A percentile compares a stretch with the other conserved stretches of the same genome.
phyloP scores from a whole-genome alignment of 2,329 filamentous ascomycete genomes.

The Ceratocystis diversiconidia region DNA sequence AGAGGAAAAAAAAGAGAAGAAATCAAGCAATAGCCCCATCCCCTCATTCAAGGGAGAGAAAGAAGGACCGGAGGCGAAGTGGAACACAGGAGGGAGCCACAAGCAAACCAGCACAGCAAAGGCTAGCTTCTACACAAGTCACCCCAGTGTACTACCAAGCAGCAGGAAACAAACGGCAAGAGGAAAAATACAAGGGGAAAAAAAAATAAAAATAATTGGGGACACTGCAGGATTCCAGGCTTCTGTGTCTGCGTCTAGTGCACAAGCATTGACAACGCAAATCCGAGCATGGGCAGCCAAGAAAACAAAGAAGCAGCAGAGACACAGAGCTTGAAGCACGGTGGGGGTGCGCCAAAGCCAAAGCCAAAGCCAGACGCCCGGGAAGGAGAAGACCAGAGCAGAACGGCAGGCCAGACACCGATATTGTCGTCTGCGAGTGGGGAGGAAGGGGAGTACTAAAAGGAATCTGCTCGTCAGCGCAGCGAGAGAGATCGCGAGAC shows the following conservation, averaged over 20 bases:
- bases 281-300: conserved; percentile 2
- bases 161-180: neutral
- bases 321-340: neutral
- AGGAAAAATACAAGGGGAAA: conserved; percentile 12
- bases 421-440: neutral
- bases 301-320: neutral
- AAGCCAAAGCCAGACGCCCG: neutral
- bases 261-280: conserved; percentile 6
- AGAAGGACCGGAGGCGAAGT: conserved; percentile 15
- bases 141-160: neutral
- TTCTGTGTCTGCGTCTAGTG: neutral
- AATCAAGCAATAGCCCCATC: conserved; percentile 7
- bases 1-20: neutral
- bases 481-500: neutral
- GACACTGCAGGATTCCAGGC: neutral
- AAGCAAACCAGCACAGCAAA: neutral
- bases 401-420: neutral
- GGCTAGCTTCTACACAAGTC: neutral
- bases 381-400: neutral
- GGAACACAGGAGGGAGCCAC: conserved; percentile 1
- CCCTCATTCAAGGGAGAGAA: conserved; percentile 13
- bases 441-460: neutral
- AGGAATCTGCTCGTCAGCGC: neutral
- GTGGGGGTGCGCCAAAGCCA: neutral
- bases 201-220: neutral